Base-by-base conservation (phyloP, 2,329 filamentous ascomycete genomes). In the Cladosporium sphaerospermum region DNA sequence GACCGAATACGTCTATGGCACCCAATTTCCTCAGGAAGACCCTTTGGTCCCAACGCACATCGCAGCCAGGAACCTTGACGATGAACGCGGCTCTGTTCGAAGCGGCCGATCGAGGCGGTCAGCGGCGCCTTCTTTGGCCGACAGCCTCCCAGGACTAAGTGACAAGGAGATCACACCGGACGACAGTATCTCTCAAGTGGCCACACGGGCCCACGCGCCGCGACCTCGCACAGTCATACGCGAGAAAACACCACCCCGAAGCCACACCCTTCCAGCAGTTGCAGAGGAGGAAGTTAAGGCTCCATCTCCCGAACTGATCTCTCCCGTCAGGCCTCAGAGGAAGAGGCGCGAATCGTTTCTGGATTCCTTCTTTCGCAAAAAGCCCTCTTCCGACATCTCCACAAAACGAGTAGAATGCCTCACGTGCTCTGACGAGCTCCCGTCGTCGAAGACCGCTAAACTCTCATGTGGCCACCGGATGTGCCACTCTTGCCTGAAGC, bases 381-480 rank as follows among this genome's bases (percentile, higher is more conserved):
- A 18, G 33, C 41, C 23, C 32, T 68, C 11, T 52, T 65, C n/a
- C 58, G 65, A 51, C 18, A 13, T 62, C 56, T 14, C 57, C 55
- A 18, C 56, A 53, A 14, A 53, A 52, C 31, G 53, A 54, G 62
- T 85, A 42, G 79, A 86, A 62, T 95, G 89, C 62, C 73, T 89
- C 45, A 81, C 80, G 19, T 95, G 89, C 65, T 73, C 84, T 64
- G 76, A 75, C 37, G 84, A 88, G 57, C 72, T 86, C 2, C 81
- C 83, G 1, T 64, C 78, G 9, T 75, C 75, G 55, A 83, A 82
- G 67, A 80, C 85, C 33, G 83, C 83, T 36, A 87, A 84, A 67
- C 79, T 95, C 34, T 79, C 81, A 59, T 95, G 90, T 66, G 83
- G 83, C 2, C 89, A 95, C 69, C 81, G 83, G 57, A 90, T 92